These are phyloP conservation scores for Penicillium sp. DNA, from an alignment of 2,329 filamentous ascomycete species.

Conservation along the genomic window DNA sequence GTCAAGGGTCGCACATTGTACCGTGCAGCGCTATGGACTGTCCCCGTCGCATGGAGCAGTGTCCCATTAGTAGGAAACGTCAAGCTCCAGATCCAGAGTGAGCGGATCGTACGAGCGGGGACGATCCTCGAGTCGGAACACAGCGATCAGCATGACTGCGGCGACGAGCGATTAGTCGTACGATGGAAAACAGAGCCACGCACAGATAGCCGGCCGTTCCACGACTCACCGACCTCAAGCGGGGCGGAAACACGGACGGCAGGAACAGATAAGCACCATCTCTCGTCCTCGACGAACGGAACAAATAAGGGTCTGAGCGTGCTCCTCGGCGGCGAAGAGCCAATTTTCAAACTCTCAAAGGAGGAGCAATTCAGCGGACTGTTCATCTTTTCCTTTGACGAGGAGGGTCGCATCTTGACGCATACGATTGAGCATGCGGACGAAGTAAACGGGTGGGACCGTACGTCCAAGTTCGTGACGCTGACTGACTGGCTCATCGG, in stretches of 20 bases:
- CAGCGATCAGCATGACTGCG: conserved; percentile 32
- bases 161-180: conserved; percentile 78
- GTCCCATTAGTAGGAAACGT: conserved; percentile 90
- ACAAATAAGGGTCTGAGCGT: conserved; percentile 43
- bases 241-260: background rate
- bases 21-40: conserved; percentile 90
- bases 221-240: conserved; percentile 2
- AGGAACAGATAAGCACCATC: conserved; percentile 1
- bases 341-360: conserved; percentile 52
- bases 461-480: conserved; percentile 79
- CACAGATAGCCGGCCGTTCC: conserved; percentile 26
- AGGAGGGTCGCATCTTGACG: conserved; percentile 74
- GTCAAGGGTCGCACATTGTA: conserved; percentile 90
- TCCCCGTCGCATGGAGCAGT: conserved; percentile 91
- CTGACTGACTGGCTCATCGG: conserved; percentile 94
- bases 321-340: conserved; percentile 54
- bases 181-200: conserved; percentile 71
- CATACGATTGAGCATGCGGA: conserved; percentile 95
- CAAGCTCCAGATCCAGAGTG: conserved; percentile 79
- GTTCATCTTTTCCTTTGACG: conserved; percentile 95
- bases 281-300: conserved; percentile 29
- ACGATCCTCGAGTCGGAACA: conserved; percentile 37
- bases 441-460: conserved; percentile 78
- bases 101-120: conserved; percentile 72
- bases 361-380: conserved; percentile 82